These are phyloP conservation scores for Xerocomellus amylosporus DNA, from an alignment of 768 basidiomycete genomes.

Conservation along the genomic window DNA sequence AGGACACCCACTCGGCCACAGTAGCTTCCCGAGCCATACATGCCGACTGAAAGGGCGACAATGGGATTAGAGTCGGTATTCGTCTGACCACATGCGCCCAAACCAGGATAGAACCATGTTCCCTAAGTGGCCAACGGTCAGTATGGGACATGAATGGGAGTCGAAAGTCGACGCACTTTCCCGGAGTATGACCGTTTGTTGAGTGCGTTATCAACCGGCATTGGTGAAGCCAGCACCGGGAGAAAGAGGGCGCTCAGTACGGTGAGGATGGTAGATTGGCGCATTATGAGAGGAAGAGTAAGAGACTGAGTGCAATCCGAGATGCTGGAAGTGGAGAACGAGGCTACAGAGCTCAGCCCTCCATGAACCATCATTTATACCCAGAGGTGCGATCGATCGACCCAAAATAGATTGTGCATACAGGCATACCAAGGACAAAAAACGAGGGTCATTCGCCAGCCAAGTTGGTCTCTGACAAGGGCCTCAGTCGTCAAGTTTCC, in stretches of 20 bases:
- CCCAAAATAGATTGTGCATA: conserved; percentile 8
- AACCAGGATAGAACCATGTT: conserved; percentile 57
- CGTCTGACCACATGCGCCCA: conserved; percentile 60
- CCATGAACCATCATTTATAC: conserved; percentile 19
- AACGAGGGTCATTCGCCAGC: no score
- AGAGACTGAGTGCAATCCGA: background rate
- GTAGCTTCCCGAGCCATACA: conserved; percentile 53
- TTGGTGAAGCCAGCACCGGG: conserved; percentile 38
- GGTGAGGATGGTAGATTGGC: conserved; percentile 24
- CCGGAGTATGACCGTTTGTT: conserved; percentile 52
- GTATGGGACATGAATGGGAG: background rate
- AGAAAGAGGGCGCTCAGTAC: conserved; percentile 43
- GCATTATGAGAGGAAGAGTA: conserved; percentile 12
- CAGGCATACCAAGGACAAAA: background rate
- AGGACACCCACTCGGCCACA: conserved; percentile 52
- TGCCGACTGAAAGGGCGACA: conserved; percentile 54
- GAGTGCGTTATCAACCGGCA: conserved; percentile 29
- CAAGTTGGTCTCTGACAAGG: no score
- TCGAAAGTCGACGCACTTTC: conserved; percentile 40
- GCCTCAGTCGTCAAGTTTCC: no score
- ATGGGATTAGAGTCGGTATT: conserved; percentile 49
- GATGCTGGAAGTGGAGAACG: background rate
- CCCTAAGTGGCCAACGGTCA: conserved; percentile 39
- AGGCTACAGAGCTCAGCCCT: background rate
- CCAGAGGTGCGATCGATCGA: conserved; percentile 5